phyloP scores from a whole-genome alignment of 768 basidiomycete genomes.

The Pisolithus tinctorius region DNA sequence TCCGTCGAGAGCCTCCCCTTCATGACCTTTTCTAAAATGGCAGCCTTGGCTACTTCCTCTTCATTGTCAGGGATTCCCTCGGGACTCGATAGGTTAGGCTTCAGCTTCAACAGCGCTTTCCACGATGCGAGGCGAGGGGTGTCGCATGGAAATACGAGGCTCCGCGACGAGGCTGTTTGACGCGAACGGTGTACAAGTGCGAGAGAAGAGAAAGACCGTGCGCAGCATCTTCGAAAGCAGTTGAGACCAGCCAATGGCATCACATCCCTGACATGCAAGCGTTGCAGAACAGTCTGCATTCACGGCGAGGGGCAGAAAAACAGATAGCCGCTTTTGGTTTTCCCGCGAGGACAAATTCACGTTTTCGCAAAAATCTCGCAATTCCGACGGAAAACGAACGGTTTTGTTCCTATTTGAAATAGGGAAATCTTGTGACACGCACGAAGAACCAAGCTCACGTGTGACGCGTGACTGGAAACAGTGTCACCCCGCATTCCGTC shows the following conservation, averaged over 20 bases:
- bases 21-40: slow-evolving; percentile 79
- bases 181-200: too few relatives aligned
- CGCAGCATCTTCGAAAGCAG: neutral
- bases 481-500: slow-evolving; percentile 11
- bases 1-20: slow-evolving; percentile 85
- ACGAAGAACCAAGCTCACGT: slow-evolving; percentile 4
- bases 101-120: slow-evolving; percentile 19
- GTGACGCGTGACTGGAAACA: neutral
- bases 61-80: slow-evolving; percentile 32
- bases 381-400: neutral
- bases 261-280: slow-evolving; percentile 29
- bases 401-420: slow-evolving; percentile 14
- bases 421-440: slow-evolving; percentile 2
- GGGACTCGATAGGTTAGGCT: neutral
- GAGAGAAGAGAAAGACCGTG: neutral
- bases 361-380: slow-evolving; percentile 5
- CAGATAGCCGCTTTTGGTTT: too few relatives aligned
- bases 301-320: slow-evolving; percentile 13
- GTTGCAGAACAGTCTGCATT: slow-evolving; percentile 28
- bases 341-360: neutral
- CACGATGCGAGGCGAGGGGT: slow-evolving; percentile 17
- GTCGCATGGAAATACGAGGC: neutral
- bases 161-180: neutral
- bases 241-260: slow-evolving; percentile 15
- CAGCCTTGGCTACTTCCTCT: slow-evolving; percentile 64